Evolutionary conservation across 1,284 basidiomycete species (phyloP).

Genomic region (Apiotrichum gamsii): DNA sequence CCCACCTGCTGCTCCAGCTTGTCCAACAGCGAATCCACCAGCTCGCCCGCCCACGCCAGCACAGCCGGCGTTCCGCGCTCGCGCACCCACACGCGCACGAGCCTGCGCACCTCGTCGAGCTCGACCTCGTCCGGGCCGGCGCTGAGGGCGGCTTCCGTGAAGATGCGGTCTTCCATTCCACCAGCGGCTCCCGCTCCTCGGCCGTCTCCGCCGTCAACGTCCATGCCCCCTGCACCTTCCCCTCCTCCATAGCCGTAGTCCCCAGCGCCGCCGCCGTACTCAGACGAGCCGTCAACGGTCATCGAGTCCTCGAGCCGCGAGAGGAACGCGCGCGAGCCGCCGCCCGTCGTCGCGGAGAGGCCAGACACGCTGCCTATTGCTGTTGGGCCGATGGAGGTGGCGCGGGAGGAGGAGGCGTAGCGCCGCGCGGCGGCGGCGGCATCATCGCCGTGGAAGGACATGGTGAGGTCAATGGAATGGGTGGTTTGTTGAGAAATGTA

Average conservation of each 20-base stretch:
- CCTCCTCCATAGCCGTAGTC: too few relatives aligned
- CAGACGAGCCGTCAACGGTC: background rate
- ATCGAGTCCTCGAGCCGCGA: slow-evolving; percentile 1
- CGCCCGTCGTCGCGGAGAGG: background rate
- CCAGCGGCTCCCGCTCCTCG: background rate
- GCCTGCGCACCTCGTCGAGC: slow-evolving; percentile 34
- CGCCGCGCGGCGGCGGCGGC: too few relatives aligned
- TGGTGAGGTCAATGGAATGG: background rate
- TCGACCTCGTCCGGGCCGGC: slow-evolving; percentile 22
- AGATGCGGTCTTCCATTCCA: slow-evolving; percentile 3
- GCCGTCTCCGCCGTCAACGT: background rate
- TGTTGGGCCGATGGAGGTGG: background rate
- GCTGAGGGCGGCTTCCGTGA: background rate
- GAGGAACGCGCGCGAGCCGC: slow-evolving; percentile 2
- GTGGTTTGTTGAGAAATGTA: background rate
- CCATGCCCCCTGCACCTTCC: too few relatives aligned
- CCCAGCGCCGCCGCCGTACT: background rate
- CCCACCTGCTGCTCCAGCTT: slow-evolving; percentile 79
- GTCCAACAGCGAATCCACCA: slow-evolving; percentile 67
- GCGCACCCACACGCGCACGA: slow-evolving; percentile 76
- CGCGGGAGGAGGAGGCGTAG: background rate
- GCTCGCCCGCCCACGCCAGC: slow-evolving; percentile 64
- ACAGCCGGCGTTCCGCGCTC: slow-evolving; percentile 78
- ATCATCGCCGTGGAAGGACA: slow-evolving; percentile 3
- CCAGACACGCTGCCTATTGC: background rate